Evolutionary conservation across 306 rosid genomes (phyloP).

Genomic region (Ceratonia siliqua): DNA sequence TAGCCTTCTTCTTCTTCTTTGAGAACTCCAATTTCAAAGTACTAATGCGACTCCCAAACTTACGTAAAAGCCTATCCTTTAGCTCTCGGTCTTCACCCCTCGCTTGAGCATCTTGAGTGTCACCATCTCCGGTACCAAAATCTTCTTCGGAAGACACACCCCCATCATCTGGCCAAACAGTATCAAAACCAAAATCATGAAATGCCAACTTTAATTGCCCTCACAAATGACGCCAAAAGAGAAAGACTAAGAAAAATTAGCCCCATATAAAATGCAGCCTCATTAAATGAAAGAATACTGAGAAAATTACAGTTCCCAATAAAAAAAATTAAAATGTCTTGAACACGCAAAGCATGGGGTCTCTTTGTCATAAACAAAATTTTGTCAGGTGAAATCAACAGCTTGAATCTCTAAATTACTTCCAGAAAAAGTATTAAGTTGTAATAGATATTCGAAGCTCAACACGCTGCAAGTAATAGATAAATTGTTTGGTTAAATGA

Average conservation of each 20-base stretch:
- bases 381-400: not conserved
- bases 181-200: conserved; percentile 10
- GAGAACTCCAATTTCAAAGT: conserved; percentile 80
- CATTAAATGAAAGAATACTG: not conserved
- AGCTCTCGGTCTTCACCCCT: conserved; percentile 74
- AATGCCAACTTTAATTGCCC: not conserved
- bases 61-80: conserved; percentile 76
- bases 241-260: too few relatives aligned
- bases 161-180: conserved; percentile 59
- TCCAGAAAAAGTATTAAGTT: not conserved
- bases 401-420: not conserved
- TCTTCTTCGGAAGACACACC: conserved; percentile 81
- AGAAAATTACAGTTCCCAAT: too few relatives aligned
- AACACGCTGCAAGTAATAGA: too few relatives aligned
- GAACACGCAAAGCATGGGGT: not conserved
- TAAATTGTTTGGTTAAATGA: too few relatives aligned
- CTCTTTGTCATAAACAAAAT: not conserved
- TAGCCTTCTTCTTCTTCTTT: conserved; percentile 90
- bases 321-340: not conserved
- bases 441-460: not conserved
- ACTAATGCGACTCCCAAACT: conserved; percentile 83
- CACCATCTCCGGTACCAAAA: conserved; percentile 66
- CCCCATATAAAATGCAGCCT: too few relatives aligned
- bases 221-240: not conserved
- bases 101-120: conserved; percentile 57